Conservation (phyloP, 306 rosid genomes). For the Casuarina cunninghamiana region DNA sequence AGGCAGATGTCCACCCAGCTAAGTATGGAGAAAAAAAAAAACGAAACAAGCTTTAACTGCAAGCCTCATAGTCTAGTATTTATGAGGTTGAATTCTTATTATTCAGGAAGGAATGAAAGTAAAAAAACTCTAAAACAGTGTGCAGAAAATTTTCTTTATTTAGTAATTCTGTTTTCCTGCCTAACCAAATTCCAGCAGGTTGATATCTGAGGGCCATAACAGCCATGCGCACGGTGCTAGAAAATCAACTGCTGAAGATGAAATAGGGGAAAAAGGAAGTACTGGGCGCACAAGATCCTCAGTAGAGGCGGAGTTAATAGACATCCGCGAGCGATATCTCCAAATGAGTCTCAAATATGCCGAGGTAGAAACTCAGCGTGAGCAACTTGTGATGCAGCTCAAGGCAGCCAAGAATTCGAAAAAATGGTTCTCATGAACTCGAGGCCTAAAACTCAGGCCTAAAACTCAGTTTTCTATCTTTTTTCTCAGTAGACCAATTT, state of each 20-base stretch:
- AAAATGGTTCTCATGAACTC: constrained; percentile 62
- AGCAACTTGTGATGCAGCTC: constrained; percentile 91
- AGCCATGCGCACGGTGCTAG: constrained; percentile 35
- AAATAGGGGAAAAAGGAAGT: constrained; percentile 51
- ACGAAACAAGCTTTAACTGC: not conserved
- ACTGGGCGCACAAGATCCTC: constrained; percentile 57
- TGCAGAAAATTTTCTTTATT: not conserved
- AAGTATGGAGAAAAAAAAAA: too few species aligned
- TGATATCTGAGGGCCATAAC: constrained; percentile 39
- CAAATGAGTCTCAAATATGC: constrained; percentile 94
- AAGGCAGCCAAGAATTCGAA: constrained; percentile 50
- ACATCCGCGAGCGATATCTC: constrained; percentile 78
- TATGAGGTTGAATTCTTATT: not conserved
- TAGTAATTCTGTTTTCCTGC: not conserved
- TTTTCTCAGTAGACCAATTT: constrained; percentile 32
- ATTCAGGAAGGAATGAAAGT: not conserved
- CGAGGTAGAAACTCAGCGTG: constrained; percentile 88
- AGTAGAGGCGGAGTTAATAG: constrained; percentile 83
- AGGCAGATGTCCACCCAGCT: not conserved
- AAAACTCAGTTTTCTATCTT: constrained; percentile 10
- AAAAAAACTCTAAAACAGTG: not conserved
- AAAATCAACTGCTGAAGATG: constrained; percentile 50
- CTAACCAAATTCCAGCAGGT: constrained; percentile 40
- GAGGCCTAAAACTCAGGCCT: not conserved
- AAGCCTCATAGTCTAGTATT: not conserved